Percentiles rank a stretch among this genome's conserved stretches.
These are phyloP conservation scores for Penicillium steckii DNA, from an alignment of 495 filamentous ascomycete species.

Conservation along the genomic window DNA sequence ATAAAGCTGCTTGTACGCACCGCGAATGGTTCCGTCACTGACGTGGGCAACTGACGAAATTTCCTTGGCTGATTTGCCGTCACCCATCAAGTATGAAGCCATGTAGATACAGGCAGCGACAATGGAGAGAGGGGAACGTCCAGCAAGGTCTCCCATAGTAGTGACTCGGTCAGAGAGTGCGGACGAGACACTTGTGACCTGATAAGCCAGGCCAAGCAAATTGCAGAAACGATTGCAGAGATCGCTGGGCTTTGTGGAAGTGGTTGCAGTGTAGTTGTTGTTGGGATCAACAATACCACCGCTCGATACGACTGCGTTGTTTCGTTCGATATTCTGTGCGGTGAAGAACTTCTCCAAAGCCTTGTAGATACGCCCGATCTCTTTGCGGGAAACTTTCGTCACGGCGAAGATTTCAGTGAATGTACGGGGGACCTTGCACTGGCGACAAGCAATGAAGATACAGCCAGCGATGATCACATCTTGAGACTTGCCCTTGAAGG, in stretches of 20 bases:
- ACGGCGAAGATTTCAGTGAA: constrained; percentile 90
- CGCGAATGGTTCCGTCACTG: constrained; percentile 93
- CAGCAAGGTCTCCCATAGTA: constrained; percentile 73
- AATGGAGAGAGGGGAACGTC: constrained; percentile 89
- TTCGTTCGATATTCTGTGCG: constrained; percentile 53
- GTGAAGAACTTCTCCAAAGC: constrained; percentile 81
- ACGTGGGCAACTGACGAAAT: constrained; percentile 80
- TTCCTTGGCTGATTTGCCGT: constrained; percentile 76
- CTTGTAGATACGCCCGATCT: constrained; percentile 96
- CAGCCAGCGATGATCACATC: constrained; percentile 93
- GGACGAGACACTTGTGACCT: constrained; percentile 68
- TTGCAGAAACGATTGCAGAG: constrained; percentile 88
- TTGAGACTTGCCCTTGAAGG: constrained; percentile 92
- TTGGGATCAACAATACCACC: constrained; percentile 46
- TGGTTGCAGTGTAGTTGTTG: constrained; percentile 69
- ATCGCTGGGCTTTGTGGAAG: constrained; percentile 78
- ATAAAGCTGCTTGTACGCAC: constrained; percentile 87
- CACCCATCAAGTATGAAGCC: constrained; percentile 78
- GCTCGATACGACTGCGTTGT: constrained; percentile 44
- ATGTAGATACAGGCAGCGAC: constrained; percentile 97
- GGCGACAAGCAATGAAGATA: constrained; percentile 95
- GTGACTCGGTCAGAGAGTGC: constrained; percentile 72
- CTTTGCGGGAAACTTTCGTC: constrained; percentile 94
- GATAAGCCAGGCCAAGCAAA: constrained; percentile 66
- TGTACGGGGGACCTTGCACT: constrained; percentile 79